Evolutionary conservation across 2,329 filamentous ascomycete genomes (phyloP), one percentile per base, ranked within the genome.

Genomic region (Fusarium beomiforme): DNA sequence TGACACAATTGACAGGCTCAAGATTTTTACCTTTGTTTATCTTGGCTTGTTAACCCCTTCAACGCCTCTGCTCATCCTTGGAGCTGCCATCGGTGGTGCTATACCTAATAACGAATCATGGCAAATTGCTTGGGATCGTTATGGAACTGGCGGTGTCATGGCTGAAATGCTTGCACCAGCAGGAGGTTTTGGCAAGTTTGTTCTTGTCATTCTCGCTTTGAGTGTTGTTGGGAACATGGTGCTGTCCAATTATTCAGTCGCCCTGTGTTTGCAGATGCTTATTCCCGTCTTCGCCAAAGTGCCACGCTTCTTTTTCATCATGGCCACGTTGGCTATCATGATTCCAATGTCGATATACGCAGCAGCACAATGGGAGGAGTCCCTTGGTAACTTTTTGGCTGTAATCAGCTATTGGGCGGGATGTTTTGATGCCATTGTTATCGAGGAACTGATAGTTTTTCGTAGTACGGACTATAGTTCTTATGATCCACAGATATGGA

Each of bases 391-490:
- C 59, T 84, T 85, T 46, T 73, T 85, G 11, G 76, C 79, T 0
- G 69, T 85, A 29, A 85, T 85, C 59, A 83, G 82, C 39, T 85
- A 85, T 71, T 85, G 84, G 84, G 79, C 78, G 2, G 82, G 82
- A 5, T 83, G 82, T 26, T 85, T 85, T 59, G 75, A 84, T 29
- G 82, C 80, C 6, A 76, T 84, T 13, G 61, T 85, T 5, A 71
- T 84, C 31, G 76, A 78, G 26, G 85, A 86, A 73, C 75, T 84
- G n/a, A 69, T 85, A 9, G 71, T 84, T 1, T 85, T 86, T 69
- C 81, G 84, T 7, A 74, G 76, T 29, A 76, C 80, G 71, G 79
- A 85, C 64, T 85, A 80, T 63, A 70, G 74, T 5, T 78, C 78
- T 8, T 85, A 80, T 65, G 82, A 85, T 37, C 80, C 79, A 16